Base-by-base conservation (phyloP, 352 stramenopile genomes). In the Phytophthora pini region DNA sequence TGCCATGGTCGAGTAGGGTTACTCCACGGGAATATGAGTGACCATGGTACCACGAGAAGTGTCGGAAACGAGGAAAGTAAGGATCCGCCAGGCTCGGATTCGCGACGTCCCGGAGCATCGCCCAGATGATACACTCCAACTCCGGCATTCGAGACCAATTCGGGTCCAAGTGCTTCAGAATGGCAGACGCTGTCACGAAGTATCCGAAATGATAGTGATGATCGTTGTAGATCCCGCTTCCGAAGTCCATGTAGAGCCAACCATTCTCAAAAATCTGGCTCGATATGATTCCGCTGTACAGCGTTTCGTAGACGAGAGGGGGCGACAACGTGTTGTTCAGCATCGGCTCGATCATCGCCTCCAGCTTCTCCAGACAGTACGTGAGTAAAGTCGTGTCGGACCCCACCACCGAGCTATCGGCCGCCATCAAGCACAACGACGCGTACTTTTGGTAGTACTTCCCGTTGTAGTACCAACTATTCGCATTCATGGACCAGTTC, bases 151-250 rank as follows among this genome's bases (percentile, higher is more conserved):
- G 67, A 52, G 43, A 65, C 80, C 81, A 92, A 12, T 60, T 82
- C 27, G 82, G 85, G 48, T 93, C 74, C 3, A 92, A 50, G 41
- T 87, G 72, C 47, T 75, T 80, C 1, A 89, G 27, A 27, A 93
- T 92, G 2, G 85, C 85, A 0, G 81, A 84, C 0, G 74, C 76
- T 22, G 71, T 79, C 41, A 93, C 70, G 67, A 76, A 93, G 67
- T 93, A 93, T 6, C 82, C 85, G 60, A 79, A 93, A 66, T 93
- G 85, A 58, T 92, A 93, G 56, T 93, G 80, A 65, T 93, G 81
- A 56, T 93, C 85, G 61, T 93, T 93, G 76, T 93, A 93, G n/a
- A 92, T 77, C 7, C 68, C 75, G 60, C 81, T 93, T 45, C 85
- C 85, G 48, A 91, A 93, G 51, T 93, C 82, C 24, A 76, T 75